Percentiles rank a stretch among this genome's conserved stretches.
Evolutionary conservation across 495 filamentous ascomycete genomes (phyloP).

Genomic region (Penicillium diatomitis): DNA sequence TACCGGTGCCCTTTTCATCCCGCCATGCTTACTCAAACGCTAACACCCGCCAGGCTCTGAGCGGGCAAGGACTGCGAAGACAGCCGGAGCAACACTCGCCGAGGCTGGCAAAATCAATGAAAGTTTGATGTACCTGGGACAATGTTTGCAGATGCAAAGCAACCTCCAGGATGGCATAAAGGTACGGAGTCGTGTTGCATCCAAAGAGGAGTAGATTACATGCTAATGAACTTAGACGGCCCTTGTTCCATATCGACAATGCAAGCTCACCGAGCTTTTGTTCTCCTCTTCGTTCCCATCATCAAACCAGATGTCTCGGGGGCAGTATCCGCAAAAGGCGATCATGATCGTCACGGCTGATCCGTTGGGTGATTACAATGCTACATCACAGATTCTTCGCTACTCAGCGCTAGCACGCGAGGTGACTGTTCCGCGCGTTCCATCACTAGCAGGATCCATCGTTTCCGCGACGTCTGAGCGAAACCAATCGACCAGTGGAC

Average conservation of each 20-base stretch:
- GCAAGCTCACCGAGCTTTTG: conserved; percentile 91
- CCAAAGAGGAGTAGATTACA: background rate
- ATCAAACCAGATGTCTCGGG: conserved; percentile 42
- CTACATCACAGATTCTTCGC: conserved; percentile 89
- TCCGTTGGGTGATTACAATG: conserved; percentile 88
- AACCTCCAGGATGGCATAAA: conserved; percentile 64
- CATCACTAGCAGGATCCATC: conserved; percentile 60
- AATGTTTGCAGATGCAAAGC: conserved; percentile 93
- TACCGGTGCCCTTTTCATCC: conserved; percentile 17
- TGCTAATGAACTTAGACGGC: conserved; percentile 45
- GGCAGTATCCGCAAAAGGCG: conserved; percentile 67
- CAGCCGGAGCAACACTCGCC: conserved; percentile 79
- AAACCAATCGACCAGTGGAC: conserved; percentile 31
- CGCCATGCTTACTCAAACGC: background rate
- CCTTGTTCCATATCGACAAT: conserved; percentile 86
- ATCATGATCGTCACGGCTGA: conserved; percentile 97
- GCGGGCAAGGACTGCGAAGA: conserved; percentile 86
- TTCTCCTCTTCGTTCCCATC: conserved; percentile 93
- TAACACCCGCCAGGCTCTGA: conserved; percentile 57
- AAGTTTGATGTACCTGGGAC: conserved; percentile 93
- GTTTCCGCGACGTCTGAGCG: conserved; percentile 35
- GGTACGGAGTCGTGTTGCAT: conserved; percentile 35
- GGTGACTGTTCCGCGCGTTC: conserved; percentile 82
- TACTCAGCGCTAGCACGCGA: conserved; percentile 92
- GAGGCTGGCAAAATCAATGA: conserved; percentile 98